Evolutionary conservation across 148 eudicot species (phyloP), one percentile per base, ranked within the genome.

Genomic region (Persicaria tinctoria): DNA sequence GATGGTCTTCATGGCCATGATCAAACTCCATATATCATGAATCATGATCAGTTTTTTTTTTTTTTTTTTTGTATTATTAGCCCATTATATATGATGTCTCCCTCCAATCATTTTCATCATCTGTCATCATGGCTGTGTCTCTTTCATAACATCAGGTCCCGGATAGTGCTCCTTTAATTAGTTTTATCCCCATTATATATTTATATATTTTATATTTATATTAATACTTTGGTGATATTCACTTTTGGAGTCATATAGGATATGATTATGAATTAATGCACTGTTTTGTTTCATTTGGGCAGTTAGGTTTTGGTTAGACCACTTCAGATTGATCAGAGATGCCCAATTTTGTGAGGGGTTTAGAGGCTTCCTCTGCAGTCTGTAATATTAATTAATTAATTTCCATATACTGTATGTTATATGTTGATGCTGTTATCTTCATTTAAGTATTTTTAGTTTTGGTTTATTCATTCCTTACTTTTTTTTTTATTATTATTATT

Each of bases 1-100:
- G 53, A 8, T 50, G 53, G 53, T 18, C 3, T 7, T 8, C 64
- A 59, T 59, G 62, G 23, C 62, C 38, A 7, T 59, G 11, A 38
- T 83, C 48, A 66, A 41, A 27, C 70, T 38, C 20, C 64, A 13
- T 44, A 38, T 32, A 38, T 32, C 47, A 66, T 66, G 48, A 66
- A 38, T 32, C 47, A 66, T 66, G 20, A 66, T 66, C 70, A 32
- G 48, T 66, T 66, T 66, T 66, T 46, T 44, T 38, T 66, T 44
- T 38, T 66, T 66, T 38, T 66, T 66, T 66, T 41, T 66, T 41
- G 48, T 44, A 66, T 66, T 66, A 66, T 66, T 66, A 66, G 70
- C 9, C 48, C 70, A 66, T 41, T 60, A 60, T 55, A 55, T 60
- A 60, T 41, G 70, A 17, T 66, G 70, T 66, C 70, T 66, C 68